Percentiles rank a stretch among this genome's conserved stretches.
Conservation (phyloP, 768 basidiomycete species). For the Lenzites betulinus region DNA sequence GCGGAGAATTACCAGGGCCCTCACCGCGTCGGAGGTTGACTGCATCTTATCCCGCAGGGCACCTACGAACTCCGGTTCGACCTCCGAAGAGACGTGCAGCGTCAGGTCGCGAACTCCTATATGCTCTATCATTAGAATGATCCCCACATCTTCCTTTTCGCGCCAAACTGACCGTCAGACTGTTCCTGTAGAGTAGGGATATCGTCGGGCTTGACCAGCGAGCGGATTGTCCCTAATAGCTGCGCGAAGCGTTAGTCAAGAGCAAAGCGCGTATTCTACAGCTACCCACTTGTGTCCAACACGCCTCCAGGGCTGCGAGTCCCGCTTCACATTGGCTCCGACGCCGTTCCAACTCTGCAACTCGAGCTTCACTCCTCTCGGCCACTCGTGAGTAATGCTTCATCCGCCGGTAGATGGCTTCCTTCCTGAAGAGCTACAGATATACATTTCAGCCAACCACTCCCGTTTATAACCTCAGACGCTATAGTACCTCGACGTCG, state of each 20-base stretch:
- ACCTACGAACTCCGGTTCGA: constrained; percentile 26
- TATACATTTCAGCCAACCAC: not conserved
- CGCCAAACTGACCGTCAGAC: constrained; percentile 25
- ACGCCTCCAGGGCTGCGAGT: constrained; percentile 33
- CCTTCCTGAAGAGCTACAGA: constrained; percentile 32
- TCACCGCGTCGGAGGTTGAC: constrained; percentile 29
- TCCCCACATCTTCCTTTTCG: not conserved
- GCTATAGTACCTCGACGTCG: constrained; percentile 29
- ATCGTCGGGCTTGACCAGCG: constrained; percentile 31
- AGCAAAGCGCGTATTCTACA: not conserved
- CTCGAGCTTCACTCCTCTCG: constrained; percentile 30
- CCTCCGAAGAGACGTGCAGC: constrained; percentile 24
- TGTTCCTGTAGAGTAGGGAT: constrained; percentile 26
- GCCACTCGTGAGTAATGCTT: constrained; percentile 36
- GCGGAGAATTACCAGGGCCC: constrained; percentile 27
- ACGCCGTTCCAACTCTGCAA: constrained; percentile 32
- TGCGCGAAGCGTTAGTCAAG: constrained; percentile 13
- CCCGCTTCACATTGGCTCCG: constrained; percentile 31
- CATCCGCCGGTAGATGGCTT: constrained; percentile 36
- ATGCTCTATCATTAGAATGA: not conserved
- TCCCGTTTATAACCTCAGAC: not conserved
- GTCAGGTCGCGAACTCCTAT: constrained; percentile 31
- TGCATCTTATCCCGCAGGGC: constrained; percentile 29
- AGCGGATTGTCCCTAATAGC: constrained; percentile 32
- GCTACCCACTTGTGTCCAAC: constrained; percentile 31